Conservation (phyloP, 441 rosid species). For the Adansonia rubrostipa region DNA sequence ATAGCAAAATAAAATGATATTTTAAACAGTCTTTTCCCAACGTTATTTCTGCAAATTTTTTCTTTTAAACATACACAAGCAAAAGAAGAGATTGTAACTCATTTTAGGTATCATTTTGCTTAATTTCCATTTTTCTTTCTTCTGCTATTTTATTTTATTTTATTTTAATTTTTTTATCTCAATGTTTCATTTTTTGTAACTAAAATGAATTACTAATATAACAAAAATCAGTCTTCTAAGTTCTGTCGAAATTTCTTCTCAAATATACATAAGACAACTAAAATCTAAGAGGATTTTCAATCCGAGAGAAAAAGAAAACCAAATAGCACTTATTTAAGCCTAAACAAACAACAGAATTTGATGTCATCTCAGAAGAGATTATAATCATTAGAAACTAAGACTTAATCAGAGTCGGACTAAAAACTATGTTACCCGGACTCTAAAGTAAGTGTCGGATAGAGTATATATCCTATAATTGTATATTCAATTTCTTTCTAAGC, state of each 20-base stretch:
- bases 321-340: background rate
- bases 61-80: conserved; percentile 7
- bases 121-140: background rate
- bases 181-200: background rate
- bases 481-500: too few relatives aligned
- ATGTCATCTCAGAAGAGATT: conserved; percentile 3
- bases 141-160: background rate
- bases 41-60: background rate
- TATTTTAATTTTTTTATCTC: background rate
- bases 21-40: conserved; percentile 12
- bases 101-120: background rate
- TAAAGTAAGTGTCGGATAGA: background rate
- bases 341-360: conserved; percentile 4
- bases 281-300: conserved; percentile 2
- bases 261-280: background rate
- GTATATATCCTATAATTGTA: background rate
- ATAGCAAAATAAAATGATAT: background rate
- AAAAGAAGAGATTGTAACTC: background rate
- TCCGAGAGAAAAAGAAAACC: background rate
- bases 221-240: background rate
- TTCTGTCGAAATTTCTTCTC: background rate
- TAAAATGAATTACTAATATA: conserved; percentile 13
- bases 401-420: background rate
- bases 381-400: background rate
- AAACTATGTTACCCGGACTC: background rate